Base-by-base conservation (phyloP, 208 protist genomes). In the Wallacemonas rigidus region DNA sequence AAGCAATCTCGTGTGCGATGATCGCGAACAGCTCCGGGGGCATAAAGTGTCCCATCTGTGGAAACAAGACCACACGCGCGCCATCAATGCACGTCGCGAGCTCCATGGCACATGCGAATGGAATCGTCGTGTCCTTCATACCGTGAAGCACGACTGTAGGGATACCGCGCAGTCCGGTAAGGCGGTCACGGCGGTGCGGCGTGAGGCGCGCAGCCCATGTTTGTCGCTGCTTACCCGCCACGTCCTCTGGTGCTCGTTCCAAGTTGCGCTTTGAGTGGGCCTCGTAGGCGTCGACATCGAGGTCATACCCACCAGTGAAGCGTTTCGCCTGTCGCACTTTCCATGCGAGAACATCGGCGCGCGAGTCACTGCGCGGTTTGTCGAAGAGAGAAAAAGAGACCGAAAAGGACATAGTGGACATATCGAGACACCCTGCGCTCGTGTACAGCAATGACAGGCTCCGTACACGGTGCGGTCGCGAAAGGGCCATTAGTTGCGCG, bases 31-130 rank as follows among this genome's bases (percentile, higher is more conserved):
- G 17, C 56, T 70, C 71, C 2, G 47, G 41, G 8, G 55, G 38
- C 51, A 70, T 45, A 9, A 56, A 64, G 53, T 75, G 71, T 4
- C 71, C 71, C 71, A 75, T 56, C 41, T 69, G 35, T 3, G 71
- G 71, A 15, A 60, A 61, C 6, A 75, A 9, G 12, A 75, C 62
- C 4, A 75, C 7, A 26, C 41, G 40, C 3, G 62, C 50, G 17
- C 51, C 53, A 1, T 7, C 40, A 17, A 75, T 43, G 36, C 4
- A 14, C 4, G 6, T 57, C 14, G 60, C 62, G 0, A 63, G 36
- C 35, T 51, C 12, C 35, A 56, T 41, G 1, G 36, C 71, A 12
- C 45, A 41, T n/a, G 4, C 26, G 15, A 26, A 61, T 3, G 71
- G 71, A 8, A 75, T 63, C 6, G 67, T 45, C 6, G 12, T 53